Base-by-base conservation (phyloP, 441 rosid species). In the Euphorbia corollata region DNA sequence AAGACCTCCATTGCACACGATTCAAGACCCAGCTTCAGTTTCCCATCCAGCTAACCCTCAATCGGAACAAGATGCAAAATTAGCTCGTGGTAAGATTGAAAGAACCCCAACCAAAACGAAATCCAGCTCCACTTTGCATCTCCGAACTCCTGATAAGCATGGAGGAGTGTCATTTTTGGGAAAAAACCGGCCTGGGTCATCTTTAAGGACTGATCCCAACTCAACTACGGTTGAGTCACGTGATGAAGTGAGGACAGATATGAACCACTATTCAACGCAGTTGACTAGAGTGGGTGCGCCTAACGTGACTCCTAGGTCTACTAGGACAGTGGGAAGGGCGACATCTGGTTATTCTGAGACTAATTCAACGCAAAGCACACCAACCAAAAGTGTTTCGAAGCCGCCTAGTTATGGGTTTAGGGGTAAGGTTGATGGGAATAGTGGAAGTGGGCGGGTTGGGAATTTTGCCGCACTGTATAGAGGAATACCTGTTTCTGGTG, bases 331-430 rank as follows among this genome's bases (percentile, higher is more conserved):
- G 12, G 89, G 91, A 68, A 87, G 87, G 74, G 84, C 84, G 39
- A 57, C 34, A 77, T 75, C 90, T 12, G 60, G 77, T 65, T 78
- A 81, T 65, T 84, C 93, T 0, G 96, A 95, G 83, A 73, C 81
- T 41, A 81, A 69, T 86, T 95, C 99, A 6, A 83, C 90, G 2
- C 99, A 92, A 45, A 88, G 87, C 54, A 95, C 99, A 15, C 99
- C 99, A 0, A 86, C 82, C 0, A 92, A 90, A 88, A 95, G 98
- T 23, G 97, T 95, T 13, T 83, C 83, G 38, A 92, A 89, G 83
- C 98, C 95, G 69, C 86, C 87, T 0, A 82, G 77, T 63, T 83
- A 83, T 43, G 86, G 82, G 65, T 72, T 72, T 73, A 82, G 88
- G 81, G 79, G 82, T 66, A 91, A 78, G 76, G n/a, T 77, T 64